phyloP scores from a whole-genome alignment of 495 filamentous ascomycete species.

The Talaromyces thailandensis region DNA sequence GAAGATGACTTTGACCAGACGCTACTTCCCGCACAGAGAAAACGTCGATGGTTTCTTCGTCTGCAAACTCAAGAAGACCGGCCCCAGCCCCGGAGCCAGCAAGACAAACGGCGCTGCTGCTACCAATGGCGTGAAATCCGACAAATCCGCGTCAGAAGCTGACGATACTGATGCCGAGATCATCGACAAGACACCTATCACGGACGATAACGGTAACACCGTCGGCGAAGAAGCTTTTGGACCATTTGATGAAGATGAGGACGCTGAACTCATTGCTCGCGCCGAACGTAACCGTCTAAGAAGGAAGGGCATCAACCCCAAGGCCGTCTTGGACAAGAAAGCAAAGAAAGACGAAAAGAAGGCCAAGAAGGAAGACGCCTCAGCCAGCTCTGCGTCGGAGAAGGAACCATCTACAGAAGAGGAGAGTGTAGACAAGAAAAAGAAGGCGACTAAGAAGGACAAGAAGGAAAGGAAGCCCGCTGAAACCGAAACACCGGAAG shows the following conservation, averaged over 20 bases:
- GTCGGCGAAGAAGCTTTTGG: constrained; percentile 48
- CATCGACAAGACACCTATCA: constrained; percentile 41
- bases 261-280: constrained; percentile 49
- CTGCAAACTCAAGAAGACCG: constrained; percentile 91
- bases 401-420: constrained; percentile 9
- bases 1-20: constrained; percentile 72
- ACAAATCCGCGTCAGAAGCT: constrained; percentile 14
- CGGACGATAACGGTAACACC: constrained; percentile 26
- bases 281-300: constrained; percentile 48
- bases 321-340: constrained; percentile 38
- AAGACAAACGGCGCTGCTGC: constrained; percentile 25
- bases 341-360: constrained; percentile 24
- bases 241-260: constrained; percentile 54
- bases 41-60: constrained; percentile 99
- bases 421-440: background rate
- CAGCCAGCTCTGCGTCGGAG: constrained; percentile 6
- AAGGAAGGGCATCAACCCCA: constrained; percentile 60
- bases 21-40: constrained; percentile 91
- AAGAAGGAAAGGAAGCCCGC: constrained; percentile 20
- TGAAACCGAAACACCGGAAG: background rate
- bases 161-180: constrained; percentile 15
- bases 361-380: constrained; percentile 11
- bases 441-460: constrained; percentile 6
- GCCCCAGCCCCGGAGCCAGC: constrained; percentile 53
- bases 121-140: constrained; percentile 13